Percentiles rank a stretch among this genome's conserved stretches.
These are phyloP conservation scores for Huiozyma naganishii DNA, from an alignment of 805 yeast species.

Conservation along the genomic window DNA sequence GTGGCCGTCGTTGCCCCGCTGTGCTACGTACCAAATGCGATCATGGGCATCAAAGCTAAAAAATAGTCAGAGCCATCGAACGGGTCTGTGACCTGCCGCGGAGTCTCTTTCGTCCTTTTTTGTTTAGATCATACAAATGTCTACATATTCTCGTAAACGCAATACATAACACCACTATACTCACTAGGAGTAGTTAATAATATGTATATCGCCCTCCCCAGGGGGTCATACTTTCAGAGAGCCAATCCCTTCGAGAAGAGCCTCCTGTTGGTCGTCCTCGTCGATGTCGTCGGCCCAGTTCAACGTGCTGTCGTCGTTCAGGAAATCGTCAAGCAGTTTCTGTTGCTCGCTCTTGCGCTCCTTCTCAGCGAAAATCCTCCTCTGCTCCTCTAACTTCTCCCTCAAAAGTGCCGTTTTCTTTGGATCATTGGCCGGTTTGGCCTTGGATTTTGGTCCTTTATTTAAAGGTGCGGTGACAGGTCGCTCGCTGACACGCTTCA, in stretches of 20 bases:
- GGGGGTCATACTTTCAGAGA: conserved; percentile 5
- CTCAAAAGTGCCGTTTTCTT: conserved; percentile 15
- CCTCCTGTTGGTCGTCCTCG: conserved; percentile 21
- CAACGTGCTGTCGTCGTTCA: conserved; percentile 17
- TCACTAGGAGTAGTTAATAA: no score
- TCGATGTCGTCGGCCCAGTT: conserved; percentile 23
- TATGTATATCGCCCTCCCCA: no score
- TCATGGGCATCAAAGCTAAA: conserved; percentile 52
- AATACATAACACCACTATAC: not conserved
- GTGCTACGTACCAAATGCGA: conserved; percentile 63
- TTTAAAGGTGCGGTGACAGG: not conserved
- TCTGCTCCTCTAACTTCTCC: conserved; percentile 25
- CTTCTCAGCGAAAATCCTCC: conserved; percentile 12
- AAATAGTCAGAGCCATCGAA: conserved; percentile 2
- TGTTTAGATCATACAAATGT: not conserved
- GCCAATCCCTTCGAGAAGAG: conserved; percentile 12
- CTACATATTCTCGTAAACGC: not conserved
- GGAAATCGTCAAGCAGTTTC: conserved; percentile 19
- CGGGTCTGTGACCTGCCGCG: not conserved
- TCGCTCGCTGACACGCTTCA: not conserved
- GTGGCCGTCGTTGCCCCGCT: conserved; percentile 56
- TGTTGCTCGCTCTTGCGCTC: conserved; percentile 21
- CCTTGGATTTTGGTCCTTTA: not conserved
- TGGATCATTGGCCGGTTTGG: not conserved
- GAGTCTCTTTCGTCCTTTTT: not conserved